Evolutionary conservation across 225 moss, liverwort and hornwort genomes (phyloP).

Genomic region (Ulota crispa): DNA sequence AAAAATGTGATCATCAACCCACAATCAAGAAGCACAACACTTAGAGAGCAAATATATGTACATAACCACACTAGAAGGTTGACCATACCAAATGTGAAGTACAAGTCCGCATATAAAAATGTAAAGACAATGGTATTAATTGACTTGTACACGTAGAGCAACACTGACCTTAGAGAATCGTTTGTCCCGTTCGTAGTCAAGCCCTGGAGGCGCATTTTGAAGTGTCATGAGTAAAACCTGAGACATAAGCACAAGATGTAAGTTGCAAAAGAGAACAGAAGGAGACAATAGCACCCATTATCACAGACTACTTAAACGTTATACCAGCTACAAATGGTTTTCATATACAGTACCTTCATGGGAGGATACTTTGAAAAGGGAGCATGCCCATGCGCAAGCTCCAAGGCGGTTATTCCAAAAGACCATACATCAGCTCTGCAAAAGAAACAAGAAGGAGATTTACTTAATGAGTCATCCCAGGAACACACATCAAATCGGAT

Average conservation of each 20-base stretch:
- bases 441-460: constrained; percentile 18
- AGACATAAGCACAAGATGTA: constrained; percentile 5
- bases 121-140: not conserved
- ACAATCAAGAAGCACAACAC: constrained; percentile 16
- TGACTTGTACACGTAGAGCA: not conserved
- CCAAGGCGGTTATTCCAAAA: constrained; percentile 96
- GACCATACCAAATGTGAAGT: constrained; percentile 2
- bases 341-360: constrained; percentile 66
- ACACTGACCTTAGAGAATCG: constrained; percentile 73
- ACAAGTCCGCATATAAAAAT: constrained; percentile 9
- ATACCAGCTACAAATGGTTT: constrained; percentile 11
- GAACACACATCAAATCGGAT: constrained; percentile 17
- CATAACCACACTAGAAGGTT: constrained; percentile 10
- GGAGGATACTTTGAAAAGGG: constrained; percentile 97
- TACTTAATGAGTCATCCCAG: constrained; percentile 1
- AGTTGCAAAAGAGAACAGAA: constrained; percentile 7
- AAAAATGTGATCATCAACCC: constrained; percentile 20
- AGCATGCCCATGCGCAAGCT: constrained; percentile 98
- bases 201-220: constrained; percentile 94
- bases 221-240: constrained; percentile 94
- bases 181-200: constrained; percentile 87
- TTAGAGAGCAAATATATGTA: not conserved
- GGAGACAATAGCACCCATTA: not conserved
- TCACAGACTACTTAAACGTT: not conserved
- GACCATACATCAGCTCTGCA: constrained; percentile 96